A percentile compares a stretch with the other conserved stretches of the same genome.
These are phyloP conservation scores for Mycena citricolor DNA, from an alignment of 1,284 basidiomycete genomes.

Conservation along the genomic window DNA sequence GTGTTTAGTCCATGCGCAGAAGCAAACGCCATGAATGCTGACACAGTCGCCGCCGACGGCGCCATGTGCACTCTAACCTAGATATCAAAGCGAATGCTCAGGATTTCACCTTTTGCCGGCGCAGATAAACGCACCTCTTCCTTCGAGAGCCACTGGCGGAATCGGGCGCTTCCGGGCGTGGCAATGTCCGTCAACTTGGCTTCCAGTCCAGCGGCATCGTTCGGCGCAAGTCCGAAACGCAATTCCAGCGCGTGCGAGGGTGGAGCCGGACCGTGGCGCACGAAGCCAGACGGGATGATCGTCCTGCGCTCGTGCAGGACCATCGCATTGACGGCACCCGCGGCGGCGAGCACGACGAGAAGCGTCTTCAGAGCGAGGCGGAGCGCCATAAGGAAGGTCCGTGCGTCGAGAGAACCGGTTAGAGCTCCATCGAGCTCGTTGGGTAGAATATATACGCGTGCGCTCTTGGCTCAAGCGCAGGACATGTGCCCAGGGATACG, in stretches of 20 bases:
- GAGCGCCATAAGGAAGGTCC: too few relatives aligned
- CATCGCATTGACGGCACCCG: constrained; percentile 10
- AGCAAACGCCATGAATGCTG: constrained; percentile 45
- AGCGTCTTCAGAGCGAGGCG: too few relatives aligned
- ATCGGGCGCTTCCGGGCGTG: constrained; percentile 42
- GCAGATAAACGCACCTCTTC: constrained; percentile 36
- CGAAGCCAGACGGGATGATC: constrained; percentile 36
- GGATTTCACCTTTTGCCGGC: too few relatives aligned
- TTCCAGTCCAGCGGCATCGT: constrained; percentile 37
- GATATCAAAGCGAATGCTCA: background rate
- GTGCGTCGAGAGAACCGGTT: too few relatives aligned
- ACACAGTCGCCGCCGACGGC: constrained; percentile 38
- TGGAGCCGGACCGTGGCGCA: constrained; percentile 33
- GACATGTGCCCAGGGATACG: too few relatives aligned
- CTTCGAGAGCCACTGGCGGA: constrained; percentile 46
- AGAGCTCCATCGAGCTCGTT: too few relatives aligned
- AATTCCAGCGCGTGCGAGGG: constrained; percentile 35
- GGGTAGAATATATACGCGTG: too few relatives aligned
- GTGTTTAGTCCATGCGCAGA: constrained; percentile 36
- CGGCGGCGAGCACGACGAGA: constrained; percentile 9
- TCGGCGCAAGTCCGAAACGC: constrained; percentile 40
- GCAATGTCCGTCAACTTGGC: constrained; percentile 43
- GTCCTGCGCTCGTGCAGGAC: constrained; percentile 12
- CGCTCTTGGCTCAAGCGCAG: too few relatives aligned
- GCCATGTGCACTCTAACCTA: constrained; percentile 32